These are phyloP conservation scores for Tricholomella constricta DNA, from an alignment of 768 basidiomycete species.

Conservation along the genomic window DNA sequence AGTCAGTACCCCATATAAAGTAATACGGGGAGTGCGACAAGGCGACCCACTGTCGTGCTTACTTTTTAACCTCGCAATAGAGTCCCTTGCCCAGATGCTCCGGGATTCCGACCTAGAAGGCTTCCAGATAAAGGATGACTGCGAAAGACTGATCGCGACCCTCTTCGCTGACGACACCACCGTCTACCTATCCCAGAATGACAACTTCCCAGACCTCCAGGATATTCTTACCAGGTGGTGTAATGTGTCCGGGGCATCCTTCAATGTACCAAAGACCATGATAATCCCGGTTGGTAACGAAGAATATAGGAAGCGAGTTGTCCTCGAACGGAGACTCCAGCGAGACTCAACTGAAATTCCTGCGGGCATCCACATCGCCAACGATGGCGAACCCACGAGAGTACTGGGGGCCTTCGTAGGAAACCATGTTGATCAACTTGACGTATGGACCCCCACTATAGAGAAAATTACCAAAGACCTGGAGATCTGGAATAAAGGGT, in stretches of 20 bases:
- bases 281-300: constrained; percentile 34
- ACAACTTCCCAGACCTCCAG: constrained; percentile 26
- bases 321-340: constrained; percentile 6
- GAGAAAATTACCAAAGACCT: constrained; percentile 27
- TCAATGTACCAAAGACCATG: constrained; percentile 43
- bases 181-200: constrained; percentile 30
- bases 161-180: constrained; percentile 48
- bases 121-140: constrained; percentile 18
- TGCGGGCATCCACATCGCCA: constrained; percentile 23
- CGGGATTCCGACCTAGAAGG: constrained; percentile 30
- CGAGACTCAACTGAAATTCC: constrained; percentile 13
- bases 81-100: constrained; percentile 19
- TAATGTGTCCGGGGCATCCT: constrained; percentile 38
- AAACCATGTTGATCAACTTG: constrained; percentile 21
- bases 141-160: constrained; percentile 11
- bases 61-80: constrained; percentile 7
- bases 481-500: constrained; percentile 20
- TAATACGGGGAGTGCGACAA: constrained; percentile 7
- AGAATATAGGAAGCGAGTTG: constrained; percentile 17
- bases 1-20: constrained; percentile 3
- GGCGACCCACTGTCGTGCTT: constrained; percentile 10
- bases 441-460: constrained; percentile 26
- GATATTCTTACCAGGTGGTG: constrained; percentile 41
- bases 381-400: constrained; percentile 29
- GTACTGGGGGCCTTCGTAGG: constrained; percentile 35